Evolutionary conservation across 1,284 basidiomycete species (phyloP), one percentile per base, ranked within the genome.

Genomic region (Trichosporon faecale): DNA sequence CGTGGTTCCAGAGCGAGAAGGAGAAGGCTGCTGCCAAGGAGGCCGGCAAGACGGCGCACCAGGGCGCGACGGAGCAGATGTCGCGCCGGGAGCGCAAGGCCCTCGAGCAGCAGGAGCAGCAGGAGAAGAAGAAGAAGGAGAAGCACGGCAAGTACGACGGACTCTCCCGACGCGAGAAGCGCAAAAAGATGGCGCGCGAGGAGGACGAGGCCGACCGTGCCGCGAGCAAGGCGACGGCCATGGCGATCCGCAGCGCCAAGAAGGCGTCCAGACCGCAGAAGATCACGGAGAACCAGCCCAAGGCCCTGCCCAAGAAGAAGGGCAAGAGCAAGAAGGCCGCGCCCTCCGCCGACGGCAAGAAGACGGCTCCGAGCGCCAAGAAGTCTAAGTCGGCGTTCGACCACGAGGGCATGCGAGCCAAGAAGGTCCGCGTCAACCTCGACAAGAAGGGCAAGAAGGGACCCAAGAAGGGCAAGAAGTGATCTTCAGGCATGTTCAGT

Each of bases 1-100:
- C 95, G 14, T 99, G 97, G 97, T 99, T 99, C 88, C 96, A 98
- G 84, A 89, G 87, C 27, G 87, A 88, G 72, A 91, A 91, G 81
- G 94, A 98, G 76, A 98, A 93, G 84, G 85, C 87, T 69, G 88
- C 88, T 67, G 87, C 94, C 1, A 89, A 91, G 88, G 91, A 87
- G 64, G 78, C 89, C 25, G 91, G 91, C 83, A 94, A 92, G 80
- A 83, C 87, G 69, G 87, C 89, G 66, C 90, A 94, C 57, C 67
- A 76, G 16, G 70, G 74, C 27, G 68, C 67, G 14, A 64, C 64
- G 60, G 68, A 76, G 57, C 76, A 75, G 40, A 75, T 77, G 29
- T 85, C 84, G 69, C 77, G 77, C 4, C 94, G 71, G 44, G 69
- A 66, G 9, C 68, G 73, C 40, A 72, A 74, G 65, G 37, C 75